These are phyloP conservation scores for Podospora bellae-mahoneyi DNA, from an alignment of 495 filamentous ascomycete species.

Conservation along the genomic window DNA sequence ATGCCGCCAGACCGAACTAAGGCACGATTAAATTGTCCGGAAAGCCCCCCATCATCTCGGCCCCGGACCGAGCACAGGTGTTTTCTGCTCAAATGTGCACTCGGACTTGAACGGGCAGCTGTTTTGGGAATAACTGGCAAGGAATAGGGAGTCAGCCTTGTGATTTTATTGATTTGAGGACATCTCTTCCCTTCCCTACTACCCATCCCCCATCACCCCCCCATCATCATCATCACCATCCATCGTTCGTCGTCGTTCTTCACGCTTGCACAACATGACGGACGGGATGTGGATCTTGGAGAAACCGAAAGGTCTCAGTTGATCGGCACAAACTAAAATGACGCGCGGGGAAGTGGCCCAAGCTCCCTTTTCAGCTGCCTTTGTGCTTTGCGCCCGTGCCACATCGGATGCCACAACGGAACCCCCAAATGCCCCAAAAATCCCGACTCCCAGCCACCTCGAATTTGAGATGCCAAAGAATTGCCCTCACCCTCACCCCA, in stretches of 20 bases:
- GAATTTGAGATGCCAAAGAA: neutral
- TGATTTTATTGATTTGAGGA: neutral
- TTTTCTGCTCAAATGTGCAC: neutral
- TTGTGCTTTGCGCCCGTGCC: neutral
- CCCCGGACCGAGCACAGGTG: neutral
- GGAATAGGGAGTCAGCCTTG: neutral
- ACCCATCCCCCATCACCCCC: no score
- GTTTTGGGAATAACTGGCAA: neutral
- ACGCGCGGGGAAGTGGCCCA: constrained; percentile 1
- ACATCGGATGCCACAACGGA: neutral
- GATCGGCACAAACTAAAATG: neutral
- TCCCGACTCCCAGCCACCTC: neutral
- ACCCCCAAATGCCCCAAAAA: neutral
- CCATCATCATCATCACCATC: neutral
- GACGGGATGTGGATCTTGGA: neutral
- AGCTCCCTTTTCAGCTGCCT: constrained; percentile 1
- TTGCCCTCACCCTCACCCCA: neutral
- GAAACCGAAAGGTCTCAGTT: neutral
- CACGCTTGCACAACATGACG: neutral
- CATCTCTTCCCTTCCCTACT: neutral
- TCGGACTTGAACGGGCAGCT: neutral
- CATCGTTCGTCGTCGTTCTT: neutral
- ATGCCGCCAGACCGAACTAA: neutral
- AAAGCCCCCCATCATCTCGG: neutral
- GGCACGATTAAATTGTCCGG: neutral